Percentiles rank a stretch among this genome's conserved stretches.
phyloP scores from a whole-genome alignment of 257 asterid species.

The Salvia miltiorrhiza region DNA sequence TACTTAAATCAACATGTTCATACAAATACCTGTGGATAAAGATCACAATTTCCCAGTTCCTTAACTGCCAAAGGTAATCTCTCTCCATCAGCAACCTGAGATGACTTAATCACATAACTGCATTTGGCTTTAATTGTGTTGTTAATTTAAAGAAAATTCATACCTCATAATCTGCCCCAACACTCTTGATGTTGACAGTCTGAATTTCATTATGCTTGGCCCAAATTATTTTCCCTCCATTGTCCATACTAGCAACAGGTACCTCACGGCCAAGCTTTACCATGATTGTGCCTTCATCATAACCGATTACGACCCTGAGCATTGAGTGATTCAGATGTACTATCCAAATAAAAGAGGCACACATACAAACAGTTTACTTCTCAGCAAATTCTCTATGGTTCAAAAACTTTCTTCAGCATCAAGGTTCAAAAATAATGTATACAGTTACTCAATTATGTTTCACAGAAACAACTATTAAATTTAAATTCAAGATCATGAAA shows the following conservation, averaged over 20 bases:
- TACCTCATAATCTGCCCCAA: conserved; percentile 90
- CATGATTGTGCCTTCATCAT: conserved; percentile 98
- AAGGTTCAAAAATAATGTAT: conserved; percentile 3
- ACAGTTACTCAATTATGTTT: conserved; percentile 12
- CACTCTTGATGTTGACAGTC: conserved; percentile 89
- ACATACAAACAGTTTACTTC: neutral
- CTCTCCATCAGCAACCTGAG: conserved; percentile 92
- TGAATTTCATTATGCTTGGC: conserved; percentile 98
- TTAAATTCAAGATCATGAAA: neutral
- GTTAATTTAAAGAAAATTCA: neutral
- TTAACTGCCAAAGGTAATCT: conserved; percentile 95
- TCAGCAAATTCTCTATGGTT: neutral
- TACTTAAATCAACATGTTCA: conserved; percentile 17
- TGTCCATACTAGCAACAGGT: conserved; percentile 97
- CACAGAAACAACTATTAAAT: conserved; percentile 6
- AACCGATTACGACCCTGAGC: conserved; percentile 89
- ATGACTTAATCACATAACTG: conserved; percentile 5
- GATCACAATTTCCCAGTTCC: conserved; percentile 97
- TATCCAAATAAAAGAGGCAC: neutral
- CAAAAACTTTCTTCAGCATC: neutral
- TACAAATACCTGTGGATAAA: conserved; percentile 79
- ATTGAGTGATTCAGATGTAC: conserved; percentile 16
- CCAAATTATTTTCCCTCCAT: conserved; percentile 94
- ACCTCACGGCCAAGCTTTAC: conserved; percentile 98
- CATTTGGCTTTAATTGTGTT: conserved; percentile 5